Conservation (phyloP, 345 rosid species). For the Schrenkiella parvula region DNA sequence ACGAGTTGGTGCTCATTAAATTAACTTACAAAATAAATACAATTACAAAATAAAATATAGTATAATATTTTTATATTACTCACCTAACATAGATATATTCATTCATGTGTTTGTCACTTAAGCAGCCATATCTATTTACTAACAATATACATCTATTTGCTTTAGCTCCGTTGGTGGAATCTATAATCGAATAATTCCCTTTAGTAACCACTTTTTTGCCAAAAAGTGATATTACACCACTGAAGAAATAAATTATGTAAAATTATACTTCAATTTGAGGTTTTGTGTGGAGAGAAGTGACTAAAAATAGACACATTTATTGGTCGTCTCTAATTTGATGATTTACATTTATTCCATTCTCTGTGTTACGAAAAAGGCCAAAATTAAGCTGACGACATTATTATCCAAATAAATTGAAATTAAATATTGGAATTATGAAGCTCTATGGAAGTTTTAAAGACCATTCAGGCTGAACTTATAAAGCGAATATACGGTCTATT, state of each 20-base stretch:
- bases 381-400: conserved; percentile 9
- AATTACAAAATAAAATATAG: background rate
- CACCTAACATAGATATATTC: background rate
- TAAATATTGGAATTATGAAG: background rate
- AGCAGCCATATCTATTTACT: conserved; percentile 21
- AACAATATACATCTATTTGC: conserved; percentile 2
- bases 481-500: background rate
- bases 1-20: conserved; percentile 1
- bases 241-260: background rate
- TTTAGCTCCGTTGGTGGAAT: conserved; percentile 23
- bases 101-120: conserved; percentile 6
- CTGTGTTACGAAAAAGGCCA: background rate
- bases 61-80: background rate
- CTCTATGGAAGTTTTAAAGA: background rate
- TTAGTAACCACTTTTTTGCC: conserved; percentile 1
- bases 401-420: conserved; percentile 1
- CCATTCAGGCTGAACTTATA: background rate
- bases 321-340: conserved; percentile 16
- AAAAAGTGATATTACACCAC: background rate
- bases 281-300: conserved; percentile 7
- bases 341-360: background rate
- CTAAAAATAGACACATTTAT: background rate
- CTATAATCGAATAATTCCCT: conserved; percentile 14
- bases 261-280: background rate
- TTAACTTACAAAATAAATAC: background rate